These are phyloP conservation scores for Penicillium verrucosum DNA, from an alignment of 2,329 filamentous ascomycete genomes.

Conservation along the genomic window DNA sequence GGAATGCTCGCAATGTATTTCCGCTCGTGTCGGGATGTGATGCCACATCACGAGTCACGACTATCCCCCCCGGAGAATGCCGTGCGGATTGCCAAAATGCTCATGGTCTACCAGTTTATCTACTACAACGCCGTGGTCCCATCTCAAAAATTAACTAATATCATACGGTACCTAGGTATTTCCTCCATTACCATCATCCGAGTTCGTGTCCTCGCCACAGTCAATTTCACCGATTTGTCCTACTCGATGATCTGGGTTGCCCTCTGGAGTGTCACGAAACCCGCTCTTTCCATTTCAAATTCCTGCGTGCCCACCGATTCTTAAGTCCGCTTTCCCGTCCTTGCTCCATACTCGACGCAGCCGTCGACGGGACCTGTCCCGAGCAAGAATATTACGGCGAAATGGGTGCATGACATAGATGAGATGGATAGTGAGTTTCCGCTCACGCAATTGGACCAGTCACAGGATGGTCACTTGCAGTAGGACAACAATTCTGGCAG, in stretches of 20 bases:
- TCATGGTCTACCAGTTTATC: slow-evolving; percentile 24
- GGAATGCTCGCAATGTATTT: slow-evolving; percentile 22
- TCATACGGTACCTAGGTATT: slow-evolving; percentile 15
- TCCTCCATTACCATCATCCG: slow-evolving; percentile 26
- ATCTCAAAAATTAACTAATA: neutral
- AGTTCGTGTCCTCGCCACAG: slow-evolving; percentile 20
- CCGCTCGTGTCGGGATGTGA: slow-evolving; percentile 19
- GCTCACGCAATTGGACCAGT: slow-evolving; percentile 5
- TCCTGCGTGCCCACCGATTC: slow-evolving; percentile 23
- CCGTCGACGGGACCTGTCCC: neutral
- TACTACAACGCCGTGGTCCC: slow-evolving; percentile 29
- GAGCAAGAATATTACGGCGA: slow-evolving; percentile 5
- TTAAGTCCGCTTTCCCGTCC: slow-evolving; percentile 15
- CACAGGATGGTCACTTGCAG: slow-evolving; percentile 5
- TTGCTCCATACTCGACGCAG: slow-evolving; percentile 2
- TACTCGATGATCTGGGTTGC: slow-evolving; percentile 24
- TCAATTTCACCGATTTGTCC: slow-evolving; percentile 22
- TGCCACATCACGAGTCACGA: slow-evolving; percentile 1
- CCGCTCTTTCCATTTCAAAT: slow-evolving; percentile 22
- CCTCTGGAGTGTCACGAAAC: slow-evolving; percentile 29
- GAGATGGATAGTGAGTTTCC: slow-evolving; percentile 15
- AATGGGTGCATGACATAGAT: slow-evolving; percentile 1
- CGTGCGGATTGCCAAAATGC: slow-evolving; percentile 14
- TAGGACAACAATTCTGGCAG: neutral
- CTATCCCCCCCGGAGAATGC: slow-evolving; percentile 11